These are phyloP conservation scores for Teratosphaeria nubilosa DNA, from an alignment of 2,329 filamentous ascomycete genomes.

Conservation along the genomic window DNA sequence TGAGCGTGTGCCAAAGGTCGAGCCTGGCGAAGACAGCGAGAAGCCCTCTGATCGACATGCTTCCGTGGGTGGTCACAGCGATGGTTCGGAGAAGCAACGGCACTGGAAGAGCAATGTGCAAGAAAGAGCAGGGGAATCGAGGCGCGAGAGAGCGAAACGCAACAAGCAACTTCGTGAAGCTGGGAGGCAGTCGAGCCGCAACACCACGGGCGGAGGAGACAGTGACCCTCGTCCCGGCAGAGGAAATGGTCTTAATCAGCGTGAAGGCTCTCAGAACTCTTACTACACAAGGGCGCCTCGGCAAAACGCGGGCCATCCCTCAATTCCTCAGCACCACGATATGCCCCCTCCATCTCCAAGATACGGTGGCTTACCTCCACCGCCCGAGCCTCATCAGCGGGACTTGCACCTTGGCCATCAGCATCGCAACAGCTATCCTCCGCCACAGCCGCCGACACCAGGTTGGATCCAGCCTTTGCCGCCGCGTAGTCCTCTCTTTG, in stretches of 20 bases:
- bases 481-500: conserved; percentile 8
- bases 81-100: neutral
- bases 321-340: neutral
- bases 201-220: neutral
- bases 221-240: neutral
- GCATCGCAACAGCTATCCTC: conserved; percentile 10
- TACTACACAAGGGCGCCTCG: neutral
- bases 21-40: neutral
- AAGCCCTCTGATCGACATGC: neutral
- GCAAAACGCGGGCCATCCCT: neutral
- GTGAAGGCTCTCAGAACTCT: neutral
- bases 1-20: neutral
- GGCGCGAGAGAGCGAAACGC: neutral
- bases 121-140: neutral
- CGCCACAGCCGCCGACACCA: conserved; percentile 2
- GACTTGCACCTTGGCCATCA: neutral
- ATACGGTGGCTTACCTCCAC: neutral
- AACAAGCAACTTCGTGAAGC: neutral
- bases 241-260: neutral
- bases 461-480: conserved; percentile 1
- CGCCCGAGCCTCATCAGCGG: neutral
- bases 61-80: neutral
- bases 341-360: neutral
- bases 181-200: neutral
- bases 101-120: neutral